phyloP scores from a whole-genome alignment of 2,329 filamentous ascomycete species.

The Cladosporium colombiae region DNA sequence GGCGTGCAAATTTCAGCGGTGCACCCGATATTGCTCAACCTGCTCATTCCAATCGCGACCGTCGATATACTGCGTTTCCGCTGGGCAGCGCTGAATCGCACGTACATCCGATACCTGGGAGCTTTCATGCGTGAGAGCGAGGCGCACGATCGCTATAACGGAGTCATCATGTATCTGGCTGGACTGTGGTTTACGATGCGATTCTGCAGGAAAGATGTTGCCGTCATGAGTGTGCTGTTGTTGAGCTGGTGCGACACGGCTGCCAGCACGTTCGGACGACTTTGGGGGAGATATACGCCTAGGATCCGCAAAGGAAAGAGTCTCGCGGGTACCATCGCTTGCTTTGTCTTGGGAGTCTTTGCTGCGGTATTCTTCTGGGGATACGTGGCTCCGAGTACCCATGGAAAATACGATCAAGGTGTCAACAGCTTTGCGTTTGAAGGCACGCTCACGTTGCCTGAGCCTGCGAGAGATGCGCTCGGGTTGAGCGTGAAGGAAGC shows the following conservation, averaged over 20 bases:
- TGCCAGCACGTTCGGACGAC: slow-evolving; percentile 86
- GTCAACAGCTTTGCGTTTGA: slow-evolving; percentile 76
- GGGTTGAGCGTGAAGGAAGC: slow-evolving; percentile 61
- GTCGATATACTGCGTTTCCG: slow-evolving; percentile 82
- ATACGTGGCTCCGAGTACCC: slow-evolving; percentile 65
- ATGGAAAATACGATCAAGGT: slow-evolving; percentile 40
- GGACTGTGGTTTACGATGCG: slow-evolving; percentile 84
- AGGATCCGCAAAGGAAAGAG: slow-evolving; percentile 86
- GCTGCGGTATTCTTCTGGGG: slow-evolving; percentile 90
- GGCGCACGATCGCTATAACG: slow-evolving; percentile 83
- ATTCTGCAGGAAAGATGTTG: slow-evolving; percentile 91
- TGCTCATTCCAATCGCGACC: slow-evolving; percentile 79
- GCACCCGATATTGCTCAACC: slow-evolving; percentile 78
- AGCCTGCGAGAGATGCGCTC: slow-evolving; percentile 57
- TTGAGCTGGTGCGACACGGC: slow-evolving; percentile 98
- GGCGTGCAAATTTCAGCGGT: slow-evolving; percentile 77
- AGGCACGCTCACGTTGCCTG: slow-evolving; percentile 71
- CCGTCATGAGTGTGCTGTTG: slow-evolving; percentile 82
- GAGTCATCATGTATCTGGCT: slow-evolving; percentile 93
- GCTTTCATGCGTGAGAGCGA: slow-evolving; percentile 97
- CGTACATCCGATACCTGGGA: slow-evolving; percentile 83
- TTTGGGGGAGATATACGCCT: slow-evolving; percentile 87
- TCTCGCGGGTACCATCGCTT: slow-evolving; percentile 82
- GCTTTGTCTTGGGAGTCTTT: slow-evolving; percentile 77
- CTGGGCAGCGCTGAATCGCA: slow-evolving; percentile 75